phyloP scores from a whole-genome alignment of 257 asterid species.

The Lycium barbarum region DNA sequence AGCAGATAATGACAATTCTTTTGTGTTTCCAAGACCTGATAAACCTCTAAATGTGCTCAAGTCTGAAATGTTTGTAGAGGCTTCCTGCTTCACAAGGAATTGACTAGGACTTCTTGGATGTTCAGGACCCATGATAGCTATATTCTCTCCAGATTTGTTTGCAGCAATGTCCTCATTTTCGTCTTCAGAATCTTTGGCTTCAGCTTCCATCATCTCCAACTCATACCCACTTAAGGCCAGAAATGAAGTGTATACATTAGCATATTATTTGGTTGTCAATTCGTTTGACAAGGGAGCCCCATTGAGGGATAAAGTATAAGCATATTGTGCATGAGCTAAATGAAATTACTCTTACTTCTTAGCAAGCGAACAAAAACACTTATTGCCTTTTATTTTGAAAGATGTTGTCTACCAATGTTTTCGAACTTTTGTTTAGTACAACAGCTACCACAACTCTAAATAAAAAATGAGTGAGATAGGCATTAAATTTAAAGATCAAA shows the following conservation, averaged over 20 bases:
- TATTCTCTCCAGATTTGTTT: constrained; percentile 40
- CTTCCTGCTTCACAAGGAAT: constrained; percentile 45
- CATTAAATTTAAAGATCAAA: neutral
- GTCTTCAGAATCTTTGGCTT: constrained; percentile 96
- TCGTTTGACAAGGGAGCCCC: neutral
- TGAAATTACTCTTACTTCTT: neutral
- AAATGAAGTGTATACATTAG: neutral
- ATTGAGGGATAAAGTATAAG: constrained; percentile 1
- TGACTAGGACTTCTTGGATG: constrained; percentile 43
- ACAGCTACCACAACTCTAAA: constrained; percentile 18
- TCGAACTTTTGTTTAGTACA: constrained; percentile 9
- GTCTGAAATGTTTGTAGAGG: constrained; percentile 14
- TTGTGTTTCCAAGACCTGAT: constrained; percentile 38
- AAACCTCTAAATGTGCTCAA: constrained; percentile 44
- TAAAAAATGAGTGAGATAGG: neutral
- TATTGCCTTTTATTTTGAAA: constrained; percentile 5
- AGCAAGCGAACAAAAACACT: neutral
- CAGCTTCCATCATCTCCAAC: constrained; percentile 74
- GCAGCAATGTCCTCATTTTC: constrained; percentile 68
- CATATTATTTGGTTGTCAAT: neutral
- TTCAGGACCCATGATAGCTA: constrained; percentile 46
- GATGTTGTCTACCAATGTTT: neutral
- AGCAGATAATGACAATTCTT: constrained; percentile 41
- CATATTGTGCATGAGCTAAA: neutral
- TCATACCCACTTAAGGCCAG: constrained; percentile 67